Evolutionary conservation across 768 basidiomycete species (phyloP), one percentile per base, ranked within the genome.

Genomic region (Leccinum subgranulosum): DNA sequence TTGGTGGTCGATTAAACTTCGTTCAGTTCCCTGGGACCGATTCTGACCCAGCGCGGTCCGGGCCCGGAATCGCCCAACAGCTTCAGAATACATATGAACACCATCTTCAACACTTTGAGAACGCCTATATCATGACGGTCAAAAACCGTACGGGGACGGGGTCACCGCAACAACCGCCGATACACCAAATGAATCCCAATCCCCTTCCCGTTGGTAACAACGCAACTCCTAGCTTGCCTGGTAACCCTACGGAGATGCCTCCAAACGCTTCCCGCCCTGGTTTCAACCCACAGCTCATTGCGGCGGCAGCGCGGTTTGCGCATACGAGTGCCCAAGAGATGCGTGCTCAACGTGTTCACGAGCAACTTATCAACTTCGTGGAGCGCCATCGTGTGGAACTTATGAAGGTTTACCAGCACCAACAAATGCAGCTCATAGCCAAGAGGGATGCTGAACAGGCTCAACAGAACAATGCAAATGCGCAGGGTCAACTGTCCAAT

Each of bases 1-100:
- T 91, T 55, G 89, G 81, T 17, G 88, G 80, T n/a, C 80, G 79
- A 23, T 76, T 91, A 70, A 85, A 83, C 17, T 83, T 85, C 63
- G 78, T 85, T 3, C 78, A 84, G 53, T 87, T 89, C 61, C 84
- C 84, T 3, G 85, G 78, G 4, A 81, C 73, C 11, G 84, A 82
- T 1, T 69, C 75, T 4, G 84, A 88, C 59, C 86, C 88, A 11
- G 76, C 82, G 5, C 84, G 81, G 62, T 78, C 80, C 27, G 85
- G 84, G 4, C 87, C 87, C 2, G 84, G 73, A 23, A 77, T 82
- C 29, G 88, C 86, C 0, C 79, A 79, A 51, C 82, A 83, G 25
- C 72, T 91, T 4, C 77, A 80, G 1, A 77, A 81, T 60, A 76
- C 84, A 25, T 90, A 90, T 72, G 80, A 81, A 54, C 78, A 81